Percentiles rank a stretch among this genome's conserved stretches.
Conservation (phyloP, 441 rosid genomes). For the Adansonia madagascariensis region DNA sequence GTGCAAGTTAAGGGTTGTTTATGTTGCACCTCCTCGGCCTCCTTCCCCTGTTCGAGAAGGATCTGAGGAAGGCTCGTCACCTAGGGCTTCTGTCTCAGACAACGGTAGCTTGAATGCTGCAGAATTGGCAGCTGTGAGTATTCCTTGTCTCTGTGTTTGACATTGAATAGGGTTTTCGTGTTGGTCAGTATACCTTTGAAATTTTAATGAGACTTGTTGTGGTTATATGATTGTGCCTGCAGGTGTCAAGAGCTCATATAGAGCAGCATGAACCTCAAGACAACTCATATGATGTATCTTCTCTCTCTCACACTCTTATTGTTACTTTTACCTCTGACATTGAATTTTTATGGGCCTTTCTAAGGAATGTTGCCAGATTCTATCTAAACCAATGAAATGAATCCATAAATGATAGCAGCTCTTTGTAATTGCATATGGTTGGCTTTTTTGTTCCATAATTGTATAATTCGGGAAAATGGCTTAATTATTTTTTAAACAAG, state of each 20-base stretch:
- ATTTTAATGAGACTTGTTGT: conserved; percentile 14
- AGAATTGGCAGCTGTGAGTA: conserved; percentile 38
- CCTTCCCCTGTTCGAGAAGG: conserved; percentile 69
- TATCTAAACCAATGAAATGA: not conserved
- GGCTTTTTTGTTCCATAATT: not conserved
- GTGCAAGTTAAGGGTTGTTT: conserved; percentile 71
- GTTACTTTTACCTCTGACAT: not conserved
- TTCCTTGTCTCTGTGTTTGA: conserved; percentile 13
- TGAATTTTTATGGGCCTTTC: not conserved
- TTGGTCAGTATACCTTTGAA: not conserved
- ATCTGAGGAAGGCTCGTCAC: no score
- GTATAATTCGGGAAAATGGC: not conserved
- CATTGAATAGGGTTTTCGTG: not conserved
- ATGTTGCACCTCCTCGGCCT: conserved; percentile 73
- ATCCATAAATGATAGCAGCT: not conserved
- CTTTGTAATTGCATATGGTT: not conserved
- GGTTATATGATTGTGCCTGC: conserved; percentile 19
- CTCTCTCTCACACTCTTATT: not conserved
- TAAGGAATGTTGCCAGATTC: not conserved
- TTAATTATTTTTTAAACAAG: not conserved
- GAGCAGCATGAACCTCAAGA: conserved; percentile 57
- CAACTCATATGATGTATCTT: conserved; percentile 56
- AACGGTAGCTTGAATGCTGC: not conserved
- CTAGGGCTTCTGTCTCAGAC: no score
- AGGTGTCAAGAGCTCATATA: conserved; percentile 54